These are phyloP conservation scores for Rutstroemia sydowiana DNA, from an alignment of 2,329 filamentous ascomycete species.

Conservation along the genomic window DNA sequence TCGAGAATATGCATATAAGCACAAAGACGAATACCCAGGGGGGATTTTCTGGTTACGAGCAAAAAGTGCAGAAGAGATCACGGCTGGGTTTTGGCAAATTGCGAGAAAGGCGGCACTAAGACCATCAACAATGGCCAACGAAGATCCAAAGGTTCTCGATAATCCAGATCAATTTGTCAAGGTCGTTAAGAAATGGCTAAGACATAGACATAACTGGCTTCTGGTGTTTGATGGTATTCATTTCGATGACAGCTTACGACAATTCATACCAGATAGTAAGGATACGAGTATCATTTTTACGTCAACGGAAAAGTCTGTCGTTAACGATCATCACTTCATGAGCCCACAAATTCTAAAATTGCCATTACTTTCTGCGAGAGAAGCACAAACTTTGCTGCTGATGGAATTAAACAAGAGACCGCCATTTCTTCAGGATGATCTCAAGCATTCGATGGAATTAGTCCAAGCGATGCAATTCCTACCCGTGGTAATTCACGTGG, in stretches of 20 bases:
- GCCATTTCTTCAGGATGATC: slow-evolving; percentile 45
- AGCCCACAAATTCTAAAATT: slow-evolving; percentile 51
- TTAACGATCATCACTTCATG: slow-evolving; percentile 50
- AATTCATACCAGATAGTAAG: slow-evolving; percentile 57
- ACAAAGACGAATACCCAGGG: slow-evolving; percentile 52
- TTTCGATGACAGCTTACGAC: slow-evolving; percentile 49
- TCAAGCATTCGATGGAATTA: slow-evolving; percentile 50
- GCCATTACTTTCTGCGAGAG: slow-evolving; percentile 44
- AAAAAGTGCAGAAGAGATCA: slow-evolving; percentile 50
- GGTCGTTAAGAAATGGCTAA: slow-evolving; percentile 55
- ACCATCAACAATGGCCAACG: slow-evolving; percentile 19
- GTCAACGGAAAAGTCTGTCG: slow-evolving; percentile 51
- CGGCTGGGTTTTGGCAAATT: slow-evolving; percentile 59
- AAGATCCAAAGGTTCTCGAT: slow-evolving; percentile 22
- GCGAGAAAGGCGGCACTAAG: slow-evolving; percentile 48
- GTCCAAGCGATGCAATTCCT: slow-evolving; percentile 57
- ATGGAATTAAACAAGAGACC: slow-evolving; percentile 53
- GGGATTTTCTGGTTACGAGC: slow-evolving; percentile 66
- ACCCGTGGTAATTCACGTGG: slow-evolving; percentile 61
- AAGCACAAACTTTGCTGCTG: slow-evolving; percentile 54
- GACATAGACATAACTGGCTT: slow-evolving; percentile 55
- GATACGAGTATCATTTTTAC: slow-evolving; percentile 62
- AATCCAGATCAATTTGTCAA: slow-evolving; percentile 44
- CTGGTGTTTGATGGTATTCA: slow-evolving; percentile 60
- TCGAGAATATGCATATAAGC: slow-evolving; percentile 57